These are phyloP conservation scores for Volvox africanus DNA, from an alignment of 139 green algal species.

Conservation along the genomic window DNA sequence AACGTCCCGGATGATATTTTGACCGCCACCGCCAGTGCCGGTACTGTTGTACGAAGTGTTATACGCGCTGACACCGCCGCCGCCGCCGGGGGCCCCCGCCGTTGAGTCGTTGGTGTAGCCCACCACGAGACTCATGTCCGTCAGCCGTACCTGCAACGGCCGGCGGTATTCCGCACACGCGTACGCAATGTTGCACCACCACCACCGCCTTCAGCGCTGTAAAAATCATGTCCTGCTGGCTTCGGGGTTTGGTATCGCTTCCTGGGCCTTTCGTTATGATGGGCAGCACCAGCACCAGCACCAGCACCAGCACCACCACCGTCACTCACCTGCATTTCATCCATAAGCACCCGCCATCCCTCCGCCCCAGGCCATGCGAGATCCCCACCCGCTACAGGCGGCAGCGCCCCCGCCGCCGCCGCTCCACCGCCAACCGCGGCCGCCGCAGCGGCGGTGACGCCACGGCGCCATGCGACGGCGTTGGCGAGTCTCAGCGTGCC, in stretches of 20 bases:
- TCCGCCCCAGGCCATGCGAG: neutral
- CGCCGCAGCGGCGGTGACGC: conserved; percentile 19
- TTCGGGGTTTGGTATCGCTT: no score
- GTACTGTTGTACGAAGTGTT: no score
- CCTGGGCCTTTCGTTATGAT: no score
- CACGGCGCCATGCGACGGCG: conserved; percentile 67
- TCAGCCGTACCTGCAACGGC: conserved; percentile 58
- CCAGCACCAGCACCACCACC: no score
- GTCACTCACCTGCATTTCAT: conserved; percentile 58
- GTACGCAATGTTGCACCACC: no score
- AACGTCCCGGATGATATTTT: conserved; percentile 78
- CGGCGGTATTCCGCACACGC: no score
- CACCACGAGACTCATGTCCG: conserved; percentile 63
- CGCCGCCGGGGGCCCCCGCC: neutral
- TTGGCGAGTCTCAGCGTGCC: conserved; percentile 75
- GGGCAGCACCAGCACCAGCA: no score
- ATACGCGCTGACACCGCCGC: conserved; percentile 30
- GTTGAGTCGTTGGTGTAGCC: conserved; percentile 7
- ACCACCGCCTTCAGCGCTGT: no score
- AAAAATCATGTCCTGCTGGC: no score
- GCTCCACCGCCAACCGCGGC: neutral
- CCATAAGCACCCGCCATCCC: conserved; percentile 46
- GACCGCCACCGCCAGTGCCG: no score
- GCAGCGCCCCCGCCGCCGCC: neutral
- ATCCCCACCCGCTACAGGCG: neutral